Evolutionary conservation across 1,284 basidiomycete species (phyloP), one percentile per base, ranked within the genome.

Genomic region (Phellinidium pouzarii): DNA sequence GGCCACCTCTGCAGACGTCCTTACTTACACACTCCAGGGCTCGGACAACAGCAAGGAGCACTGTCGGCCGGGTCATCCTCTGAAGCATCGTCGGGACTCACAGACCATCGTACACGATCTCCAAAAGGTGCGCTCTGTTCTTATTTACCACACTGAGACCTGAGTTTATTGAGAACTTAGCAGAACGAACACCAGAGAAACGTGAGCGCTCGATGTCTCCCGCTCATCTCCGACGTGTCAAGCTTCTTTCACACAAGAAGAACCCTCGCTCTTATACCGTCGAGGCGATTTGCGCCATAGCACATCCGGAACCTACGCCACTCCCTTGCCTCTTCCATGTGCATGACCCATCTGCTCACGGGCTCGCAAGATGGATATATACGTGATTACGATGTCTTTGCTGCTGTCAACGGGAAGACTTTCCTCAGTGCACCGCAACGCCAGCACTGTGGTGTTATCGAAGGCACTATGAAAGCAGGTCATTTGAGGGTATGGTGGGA

Each of bases 281-380:
- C n/a, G 94, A 96, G 68, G 93, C 94, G 12, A 82, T 95, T 55
- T 91, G 89, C 58, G 93, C 93, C 12, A 83, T 95, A 47, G 91
- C 94, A 0, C 90, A 96, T 60, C 91, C 91, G 1, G 80, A 80
- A 2, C 85, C 92, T 3, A 92, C 91, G 0, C n/a, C 91, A 96
- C 68, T 79, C 89, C 11, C 79, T 97, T 20, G 85, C 92, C 1
- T 75, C 89, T 3, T 91, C 91, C 0, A 69, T 80, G n/a, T 96
- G 94, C 68, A 84, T 92, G 75, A 83, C 87, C 23, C 91, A 94
- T 63, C 74, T 97, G 11, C 70, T 97, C 44, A 93, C 93, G 3
- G 94, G 94, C 37, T 91, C 91, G 8, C 86, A 94, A 57, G 94
- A 98, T 67, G 94, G 94, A 8, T 94, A 92, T 62, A 86, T 98